Evolutionary conservation across 495 filamentous ascomycete genomes (phyloP).

Genomic region (Lepidopterella palustris): DNA sequence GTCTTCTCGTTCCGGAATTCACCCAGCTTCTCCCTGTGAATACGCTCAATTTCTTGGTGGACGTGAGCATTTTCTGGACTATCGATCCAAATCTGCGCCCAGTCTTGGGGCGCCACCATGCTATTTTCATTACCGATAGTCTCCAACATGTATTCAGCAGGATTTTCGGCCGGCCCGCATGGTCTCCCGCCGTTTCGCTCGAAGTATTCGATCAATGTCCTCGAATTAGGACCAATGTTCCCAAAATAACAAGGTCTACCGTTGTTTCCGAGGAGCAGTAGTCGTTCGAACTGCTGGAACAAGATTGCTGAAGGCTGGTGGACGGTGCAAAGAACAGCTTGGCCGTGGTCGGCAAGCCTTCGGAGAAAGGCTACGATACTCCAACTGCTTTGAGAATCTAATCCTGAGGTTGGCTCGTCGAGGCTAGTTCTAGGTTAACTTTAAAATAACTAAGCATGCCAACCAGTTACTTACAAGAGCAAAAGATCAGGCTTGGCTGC

Average conservation of each 20-base stretch:
- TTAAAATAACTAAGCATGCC: too few relatives aligned
- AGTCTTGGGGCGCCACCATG: constrained; percentile 4
- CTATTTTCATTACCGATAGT: constrained; percentile 7
- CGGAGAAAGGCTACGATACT: constrained; percentile 16
- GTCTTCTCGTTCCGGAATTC: constrained; percentile 29
- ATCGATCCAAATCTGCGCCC: constrained; percentile 32
- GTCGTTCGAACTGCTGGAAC: not conserved
- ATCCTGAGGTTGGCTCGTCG: constrained; percentile 66
- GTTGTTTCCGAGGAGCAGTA: not conserved
- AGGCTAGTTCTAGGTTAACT: too few relatives aligned
- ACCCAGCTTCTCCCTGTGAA: constrained; percentile 8
- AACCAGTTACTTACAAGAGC: too few relatives aligned
- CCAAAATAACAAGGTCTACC: not conserved
- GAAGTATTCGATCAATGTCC: not conserved
- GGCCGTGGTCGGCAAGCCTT: not conserved
- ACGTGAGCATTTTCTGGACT: constrained; percentile 33
- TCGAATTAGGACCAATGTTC: not conserved
- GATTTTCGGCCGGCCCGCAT: constrained; percentile 37
- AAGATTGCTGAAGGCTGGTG: not conserved
- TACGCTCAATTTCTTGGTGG: constrained; percentile 56
- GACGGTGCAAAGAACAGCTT: not conserved
- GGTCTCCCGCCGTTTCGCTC: not conserved
- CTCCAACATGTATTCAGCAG: constrained; percentile 93
- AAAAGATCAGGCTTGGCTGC: constrained; percentile 85
- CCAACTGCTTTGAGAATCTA: constrained; percentile 79